These are phyloP conservation scores for Verticillium alfalfae DNA, from an alignment of 2,329 filamentous ascomycete genomes.

Conservation along the genomic window DNA sequence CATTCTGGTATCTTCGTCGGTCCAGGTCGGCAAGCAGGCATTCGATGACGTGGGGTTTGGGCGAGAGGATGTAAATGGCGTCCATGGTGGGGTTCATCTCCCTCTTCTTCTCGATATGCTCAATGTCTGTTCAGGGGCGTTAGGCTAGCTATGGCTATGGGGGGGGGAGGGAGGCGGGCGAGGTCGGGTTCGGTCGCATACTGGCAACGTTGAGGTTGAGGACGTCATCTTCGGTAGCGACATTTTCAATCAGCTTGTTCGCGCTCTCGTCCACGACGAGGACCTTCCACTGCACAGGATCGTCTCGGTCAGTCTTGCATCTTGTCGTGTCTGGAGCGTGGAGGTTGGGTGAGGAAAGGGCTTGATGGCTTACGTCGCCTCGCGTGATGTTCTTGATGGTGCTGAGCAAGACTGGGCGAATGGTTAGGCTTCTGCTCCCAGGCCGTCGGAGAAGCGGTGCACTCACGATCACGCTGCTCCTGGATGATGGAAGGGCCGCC, in stretches of 20 bases:
- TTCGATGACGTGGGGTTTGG: constrained; percentile 82
- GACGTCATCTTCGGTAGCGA: constrained; percentile 91
- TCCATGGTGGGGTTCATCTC: constrained; percentile 85
- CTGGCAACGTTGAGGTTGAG: constrained; percentile 95
- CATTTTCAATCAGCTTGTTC: constrained; percentile 83
- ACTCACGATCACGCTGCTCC: constrained; percentile 51
- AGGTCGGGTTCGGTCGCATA: constrained; percentile 38
- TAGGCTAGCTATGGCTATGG: constrained; percentile 4
- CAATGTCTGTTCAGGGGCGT: constrained; percentile 64
- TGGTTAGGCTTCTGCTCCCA: constrained; percentile 22
- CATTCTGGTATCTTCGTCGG: constrained; percentile 70
- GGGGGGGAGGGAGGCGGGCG: not conserved
- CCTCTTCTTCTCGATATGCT: constrained; percentile 83
- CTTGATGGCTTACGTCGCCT: constrained; percentile 60
- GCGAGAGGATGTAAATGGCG: constrained; percentile 86
- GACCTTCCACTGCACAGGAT: constrained; percentile 77
- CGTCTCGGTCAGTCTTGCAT: not conserved
- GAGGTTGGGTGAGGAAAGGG: not conserved
- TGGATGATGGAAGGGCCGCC: constrained; percentile 66
- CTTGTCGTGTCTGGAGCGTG: not conserved
- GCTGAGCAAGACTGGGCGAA: constrained; percentile 54
- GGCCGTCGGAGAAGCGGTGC: not conserved
- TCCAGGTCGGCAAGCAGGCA: constrained; percentile 92
- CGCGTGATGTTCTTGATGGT: constrained; percentile 73
- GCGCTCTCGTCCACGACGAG: constrained; percentile 81